phyloP scores from a whole-genome alignment of 129 eudicot species.

The Dittrichia graveolens region DNA sequence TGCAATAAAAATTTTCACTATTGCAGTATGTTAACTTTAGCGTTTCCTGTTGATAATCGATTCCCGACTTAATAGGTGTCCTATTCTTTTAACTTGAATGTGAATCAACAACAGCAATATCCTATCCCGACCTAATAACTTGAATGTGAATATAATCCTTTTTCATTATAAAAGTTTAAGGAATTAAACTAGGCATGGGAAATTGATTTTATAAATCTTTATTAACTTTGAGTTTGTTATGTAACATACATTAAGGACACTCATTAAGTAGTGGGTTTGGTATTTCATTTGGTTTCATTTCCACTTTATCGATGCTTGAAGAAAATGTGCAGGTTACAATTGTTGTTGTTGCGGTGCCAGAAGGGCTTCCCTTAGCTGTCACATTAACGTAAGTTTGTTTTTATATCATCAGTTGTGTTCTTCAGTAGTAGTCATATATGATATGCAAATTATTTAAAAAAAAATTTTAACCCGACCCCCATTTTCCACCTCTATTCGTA shows the following conservation, averaged over 20 bases:
- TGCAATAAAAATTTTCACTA: conserved; percentile 75
- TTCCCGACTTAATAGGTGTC: conserved; percentile 4
- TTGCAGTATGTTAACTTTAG: conserved; percentile 66
- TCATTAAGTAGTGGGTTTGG: background rate
- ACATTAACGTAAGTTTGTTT: conserved; percentile 79
- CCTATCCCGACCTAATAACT: background rate
- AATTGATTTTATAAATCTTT: background rate
- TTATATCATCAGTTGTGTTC: conserved; percentile 1
- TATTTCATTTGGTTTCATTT: conserved; percentile 8
- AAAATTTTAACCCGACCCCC: background rate
- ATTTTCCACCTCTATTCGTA: background rate
- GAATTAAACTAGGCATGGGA: background rate
- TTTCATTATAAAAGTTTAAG: background rate
- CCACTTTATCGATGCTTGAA: conserved; percentile 23
- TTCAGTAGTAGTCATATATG: no score
- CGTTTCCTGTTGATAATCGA: background rate
- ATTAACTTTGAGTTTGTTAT: background rate
- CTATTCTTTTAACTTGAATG: background rate
- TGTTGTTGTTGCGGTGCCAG: conserved; percentile 99
- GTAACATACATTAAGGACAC: conserved; percentile 2
- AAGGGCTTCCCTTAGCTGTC: conserved; percentile 98
- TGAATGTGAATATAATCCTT: no score
- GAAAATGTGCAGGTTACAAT: conserved; percentile 67
- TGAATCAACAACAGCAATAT: no score
- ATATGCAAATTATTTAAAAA: no score